Evolutionary conservation across 2,329 filamentous ascomycete genomes (phyloP).

Genomic region (Ophiostoma himal-ulmi): DNA sequence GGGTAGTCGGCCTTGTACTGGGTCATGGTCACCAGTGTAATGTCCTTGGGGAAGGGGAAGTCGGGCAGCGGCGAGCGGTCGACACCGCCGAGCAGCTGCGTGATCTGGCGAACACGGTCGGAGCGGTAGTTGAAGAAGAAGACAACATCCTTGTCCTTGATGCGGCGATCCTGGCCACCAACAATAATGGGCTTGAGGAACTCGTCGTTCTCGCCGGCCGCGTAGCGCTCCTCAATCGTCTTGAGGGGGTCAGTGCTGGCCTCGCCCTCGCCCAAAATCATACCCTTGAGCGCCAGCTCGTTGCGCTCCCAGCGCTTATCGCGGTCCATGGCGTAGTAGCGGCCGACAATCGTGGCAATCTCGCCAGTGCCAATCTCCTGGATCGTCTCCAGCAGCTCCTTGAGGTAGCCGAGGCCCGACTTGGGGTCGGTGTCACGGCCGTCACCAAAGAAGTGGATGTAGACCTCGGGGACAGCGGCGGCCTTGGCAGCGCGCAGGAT

Average conservation of each 20-base stretch:
- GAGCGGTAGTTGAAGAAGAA: conserved; percentile 99
- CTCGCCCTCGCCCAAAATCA: conserved; percentile 83
- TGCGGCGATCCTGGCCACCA: conserved; percentile 74
- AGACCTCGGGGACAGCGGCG: conserved; percentile 80
- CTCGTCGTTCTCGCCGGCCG: conserved; percentile 85
- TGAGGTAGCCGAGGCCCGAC: conserved; percentile 80
- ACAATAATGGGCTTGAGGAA: conserved; percentile 98
- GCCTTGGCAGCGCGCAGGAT: conserved; percentile 88
- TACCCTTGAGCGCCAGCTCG: conserved; percentile 80
- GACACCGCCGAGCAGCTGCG: conserved; percentile 84
- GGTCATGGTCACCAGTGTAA: conserved; percentile 94
- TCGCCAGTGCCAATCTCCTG: conserved; percentile 82
- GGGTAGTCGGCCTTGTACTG: conserved; percentile 95
- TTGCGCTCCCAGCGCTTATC: conserved; percentile 98
- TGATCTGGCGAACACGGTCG: conserved; percentile 93
- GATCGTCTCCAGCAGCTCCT: conserved; percentile 72
- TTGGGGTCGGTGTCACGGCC: conserved; percentile 97
- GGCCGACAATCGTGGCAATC: conserved; percentile 86
- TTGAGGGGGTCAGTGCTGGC: conserved; percentile 75
- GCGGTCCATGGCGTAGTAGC: conserved; percentile 99
- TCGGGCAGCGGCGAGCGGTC: conserved; percentile 87
- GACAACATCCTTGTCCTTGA: conserved; percentile 87
- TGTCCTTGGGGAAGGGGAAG: conserved; percentile 80
- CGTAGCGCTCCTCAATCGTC: conserved; percentile 82
- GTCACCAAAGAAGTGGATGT: conserved; percentile 98